Base-by-base conservation (phyloP, 202 grass and related monocot species). In the Bolboschoenoplectus hybrid region DNA sequence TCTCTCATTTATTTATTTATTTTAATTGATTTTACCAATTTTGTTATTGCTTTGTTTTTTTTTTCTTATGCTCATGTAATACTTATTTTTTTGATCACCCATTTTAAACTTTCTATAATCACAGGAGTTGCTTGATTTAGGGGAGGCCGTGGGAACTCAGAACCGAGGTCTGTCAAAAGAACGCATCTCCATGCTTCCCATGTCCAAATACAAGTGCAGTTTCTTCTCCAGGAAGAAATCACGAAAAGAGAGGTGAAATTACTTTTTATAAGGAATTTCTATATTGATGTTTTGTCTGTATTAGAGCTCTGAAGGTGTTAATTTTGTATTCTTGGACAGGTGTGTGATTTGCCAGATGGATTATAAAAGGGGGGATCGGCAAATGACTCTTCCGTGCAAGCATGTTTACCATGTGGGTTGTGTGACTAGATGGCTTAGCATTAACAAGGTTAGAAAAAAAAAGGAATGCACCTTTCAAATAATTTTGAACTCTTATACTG, bases 311-410 rank as follows among this genome's bases (percentile, higher is more conserved):
- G 19, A 14, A 70, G 56, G 67, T 12, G 16, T 74, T 53, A 41
- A 60, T 34, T 76, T 64, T 46, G 62, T 11, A 84, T 86, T 74
- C 32, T 86, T 49, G 86, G 56, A 49, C 90, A 98, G 96, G 88
- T 98, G 96, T 85, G 93, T 98, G 41, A 89, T 98, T 82, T 98
- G 96, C 87, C 96, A 98, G 82, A 98, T 92, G 96, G 91, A 94
- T 81, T 98, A 98, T 78, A 92, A 87, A 89, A 94, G 96, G 92
- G 93, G 96, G 40, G 90, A 98, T 87, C 78, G 91, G 85, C 96
- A 95, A 86, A 98, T 98, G 90, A 91, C 88, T 64, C 91, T 98
- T 63, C 91, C 93, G 50, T 98, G 96, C 89, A 98, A 95, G 81
- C 96, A 98, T 88, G 89, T 90, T 17, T 98, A 98, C 50, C 96